Conservation (phyloP, 2,329 filamentous ascomycete species). For the Colletotrichum sp. region DNA sequence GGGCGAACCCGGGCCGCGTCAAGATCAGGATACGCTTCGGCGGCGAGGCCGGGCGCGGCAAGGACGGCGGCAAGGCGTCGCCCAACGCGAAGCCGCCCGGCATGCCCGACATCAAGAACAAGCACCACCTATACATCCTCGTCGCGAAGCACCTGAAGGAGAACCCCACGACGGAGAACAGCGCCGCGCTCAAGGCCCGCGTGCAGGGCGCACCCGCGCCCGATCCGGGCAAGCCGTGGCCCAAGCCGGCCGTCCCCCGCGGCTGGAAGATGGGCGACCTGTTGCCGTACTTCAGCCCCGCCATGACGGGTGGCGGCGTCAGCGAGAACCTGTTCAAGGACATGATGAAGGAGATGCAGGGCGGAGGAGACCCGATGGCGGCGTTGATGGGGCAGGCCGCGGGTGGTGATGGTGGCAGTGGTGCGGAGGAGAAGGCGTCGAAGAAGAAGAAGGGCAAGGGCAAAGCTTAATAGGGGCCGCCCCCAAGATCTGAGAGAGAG, state of each 20-base stretch:
- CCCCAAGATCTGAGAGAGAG: background rate
- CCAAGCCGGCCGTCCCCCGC: constrained; percentile 75
- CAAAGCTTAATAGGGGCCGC: constrained; percentile 34
- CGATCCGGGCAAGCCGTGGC: constrained; percentile 70
- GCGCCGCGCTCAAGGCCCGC: constrained; percentile 70
- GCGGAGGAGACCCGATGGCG: constrained; percentile 50
- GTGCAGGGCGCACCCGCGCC: constrained; percentile 76
- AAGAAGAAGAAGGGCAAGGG: constrained; percentile 57
- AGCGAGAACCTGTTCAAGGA: constrained; percentile 95
- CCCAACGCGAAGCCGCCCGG: constrained; percentile 23
- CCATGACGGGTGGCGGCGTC: constrained; percentile 90
- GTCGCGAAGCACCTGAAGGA: constrained; percentile 77
- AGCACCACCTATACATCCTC: constrained; percentile 87
- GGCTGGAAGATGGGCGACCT: constrained; percentile 91
- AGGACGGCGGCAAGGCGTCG: constrained; percentile 60
- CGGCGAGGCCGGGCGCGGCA: constrained; percentile 12
- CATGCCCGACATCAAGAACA: constrained; percentile 67
- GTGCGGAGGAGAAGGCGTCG: constrained; percentile 42
- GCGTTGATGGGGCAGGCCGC: constrained; percentile 44
- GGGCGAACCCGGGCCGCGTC: constrained; percentile 93
- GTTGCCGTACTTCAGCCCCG: constrained; percentile 85
- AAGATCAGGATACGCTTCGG: constrained; percentile 55
- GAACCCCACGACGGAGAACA: constrained; percentile 77
- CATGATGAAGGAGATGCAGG: constrained; percentile 92
- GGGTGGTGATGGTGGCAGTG: constrained; percentile 31